These are phyloP conservation scores for Pseudogymnoascus verrucosus DNA, from an alignment of 2,329 filamentous ascomycete genomes.

Conservation along the genomic window DNA sequence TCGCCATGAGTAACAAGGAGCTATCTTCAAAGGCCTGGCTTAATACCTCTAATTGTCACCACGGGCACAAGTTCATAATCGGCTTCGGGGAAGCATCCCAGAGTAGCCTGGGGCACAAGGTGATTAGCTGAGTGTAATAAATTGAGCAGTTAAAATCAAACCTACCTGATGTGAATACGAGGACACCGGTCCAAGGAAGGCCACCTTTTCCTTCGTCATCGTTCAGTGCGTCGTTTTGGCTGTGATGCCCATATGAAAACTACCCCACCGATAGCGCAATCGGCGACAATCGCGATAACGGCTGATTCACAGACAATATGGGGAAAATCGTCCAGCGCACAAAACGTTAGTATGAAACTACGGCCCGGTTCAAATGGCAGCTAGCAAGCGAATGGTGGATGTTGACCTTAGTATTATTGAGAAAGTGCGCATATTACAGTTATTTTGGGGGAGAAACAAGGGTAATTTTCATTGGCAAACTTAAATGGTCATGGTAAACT, in stretches of 20 bases:
- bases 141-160: background rate
- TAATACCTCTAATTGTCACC: conserved; percentile 35
- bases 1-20: background rate
- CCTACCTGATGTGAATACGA: conserved; percentile 64
- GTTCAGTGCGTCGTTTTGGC: conserved; percentile 2
- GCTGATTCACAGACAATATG: background rate
- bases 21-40: conserved; percentile 10
- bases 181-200: conserved; percentile 55
- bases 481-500: background rate
- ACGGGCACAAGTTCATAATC: conserved; percentile 33
- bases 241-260: conserved; percentile 5
- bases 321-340: background rate
- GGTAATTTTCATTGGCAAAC: background rate
- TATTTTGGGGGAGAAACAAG: background rate
- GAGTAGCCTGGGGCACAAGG: conserved; percentile 40
- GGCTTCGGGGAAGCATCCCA: conserved; percentile 38
- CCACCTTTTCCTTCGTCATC: conserved; percentile 28
- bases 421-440: background rate
- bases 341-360: background rate
- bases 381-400: background rate
- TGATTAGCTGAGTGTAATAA: conserved; percentile 16
- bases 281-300: conserved; percentile 3
- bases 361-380: background rate
- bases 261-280: conserved; percentile 8
- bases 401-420: background rate